phyloP scores from a whole-genome alignment of 2,329 filamentous ascomycete species.

The Harringtonia lauricola region DNA sequence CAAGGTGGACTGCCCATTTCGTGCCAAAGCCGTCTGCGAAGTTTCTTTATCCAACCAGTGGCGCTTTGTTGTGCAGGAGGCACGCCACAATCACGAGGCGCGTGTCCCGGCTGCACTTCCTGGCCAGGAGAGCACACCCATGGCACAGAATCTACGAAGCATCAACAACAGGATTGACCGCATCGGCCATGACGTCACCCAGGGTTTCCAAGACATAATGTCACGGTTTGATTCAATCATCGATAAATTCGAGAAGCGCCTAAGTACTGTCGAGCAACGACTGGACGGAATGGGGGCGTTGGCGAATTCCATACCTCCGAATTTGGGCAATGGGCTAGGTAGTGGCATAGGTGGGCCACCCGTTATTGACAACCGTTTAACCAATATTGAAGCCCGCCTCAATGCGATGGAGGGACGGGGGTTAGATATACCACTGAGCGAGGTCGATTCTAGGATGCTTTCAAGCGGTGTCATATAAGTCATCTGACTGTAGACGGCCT shows the following conservation, averaged over 20 bases:
- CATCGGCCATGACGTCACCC: constrained; percentile 42
- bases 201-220: constrained; percentile 40
- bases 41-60: constrained; percentile 52
- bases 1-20: constrained; percentile 53
- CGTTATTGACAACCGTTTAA: constrained; percentile 18
- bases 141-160: constrained; percentile 45
- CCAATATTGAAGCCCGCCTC: constrained; percentile 24
- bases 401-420: constrained; percentile 24
- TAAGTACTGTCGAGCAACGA: constrained; percentile 38
- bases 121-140: constrained; percentile 45
- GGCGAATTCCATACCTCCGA: constrained; percentile 5
- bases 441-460: constrained; percentile 27
- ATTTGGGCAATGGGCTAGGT: constrained; percentile 18
- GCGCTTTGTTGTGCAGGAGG: constrained; percentile 51
- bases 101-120: constrained; percentile 41
- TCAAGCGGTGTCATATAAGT: constrained; percentile 23
- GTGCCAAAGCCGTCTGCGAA: constrained; percentile 52
- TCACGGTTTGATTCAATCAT: constrained; percentile 35
- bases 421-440: constrained; percentile 26
- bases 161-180: constrained; percentile 50
- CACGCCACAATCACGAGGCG: constrained; percentile 51
- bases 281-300: constrained; percentile 7
- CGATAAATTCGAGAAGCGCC: constrained; percentile 41
- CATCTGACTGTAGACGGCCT: no score
- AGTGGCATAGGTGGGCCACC: constrained; percentile 15